phyloP scores from a whole-genome alignment of 2,329 filamentous ascomycete genomes.

The Paramyrothecium sp. region DNA sequence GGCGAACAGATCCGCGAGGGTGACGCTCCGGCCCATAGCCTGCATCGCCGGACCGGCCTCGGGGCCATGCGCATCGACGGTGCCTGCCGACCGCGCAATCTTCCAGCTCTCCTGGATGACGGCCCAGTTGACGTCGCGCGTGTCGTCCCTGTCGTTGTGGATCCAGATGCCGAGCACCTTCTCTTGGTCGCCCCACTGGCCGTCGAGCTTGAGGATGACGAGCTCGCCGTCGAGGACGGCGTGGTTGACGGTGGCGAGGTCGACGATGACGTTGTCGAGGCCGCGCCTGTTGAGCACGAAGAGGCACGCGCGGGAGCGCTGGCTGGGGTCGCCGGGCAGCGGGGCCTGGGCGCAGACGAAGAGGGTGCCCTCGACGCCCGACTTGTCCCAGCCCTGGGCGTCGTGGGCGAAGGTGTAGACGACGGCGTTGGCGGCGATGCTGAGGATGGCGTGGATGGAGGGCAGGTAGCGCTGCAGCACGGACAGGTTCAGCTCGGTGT shows the following conservation, averaged over 20 bases:
- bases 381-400: conserved; percentile 77
- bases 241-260: conserved; percentile 58
- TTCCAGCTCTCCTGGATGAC: conserved; percentile 44
- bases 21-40: conserved; percentile 41
- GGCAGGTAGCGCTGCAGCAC: conserved; percentile 83
- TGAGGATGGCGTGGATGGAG: conserved; percentile 68
- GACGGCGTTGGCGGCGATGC: conserved; percentile 81
- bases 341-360: conserved; percentile 74
- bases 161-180: conserved; percentile 55
- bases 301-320: conserved; percentile 50
- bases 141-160: conserved; percentile 47
- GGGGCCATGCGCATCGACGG: conserved; percentile 23
- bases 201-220: conserved; percentile 45
- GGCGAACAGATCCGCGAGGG: conserved; percentile 44
- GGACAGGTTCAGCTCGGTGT: conserved; percentile 82
- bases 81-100: conserved; percentile 27
- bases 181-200: conserved; percentile 28
- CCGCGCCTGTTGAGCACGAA: conserved; percentile 73
- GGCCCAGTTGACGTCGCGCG: conserved; percentile 37
- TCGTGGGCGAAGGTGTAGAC: conserved; percentile 75
- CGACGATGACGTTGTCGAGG: conserved; percentile 68
- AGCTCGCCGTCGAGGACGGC: conserved; percentile 62
- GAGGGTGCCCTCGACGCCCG: conserved; percentile 79
- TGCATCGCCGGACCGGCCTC: conserved; percentile 41
- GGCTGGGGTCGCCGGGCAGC: conserved; percentile 28